Evolutionary conservation across 371 early-diverging fungal genomes (phyloP), one percentile per base, ranked within the genome.

Genomic region (Cladochytrium tenue): DNA sequence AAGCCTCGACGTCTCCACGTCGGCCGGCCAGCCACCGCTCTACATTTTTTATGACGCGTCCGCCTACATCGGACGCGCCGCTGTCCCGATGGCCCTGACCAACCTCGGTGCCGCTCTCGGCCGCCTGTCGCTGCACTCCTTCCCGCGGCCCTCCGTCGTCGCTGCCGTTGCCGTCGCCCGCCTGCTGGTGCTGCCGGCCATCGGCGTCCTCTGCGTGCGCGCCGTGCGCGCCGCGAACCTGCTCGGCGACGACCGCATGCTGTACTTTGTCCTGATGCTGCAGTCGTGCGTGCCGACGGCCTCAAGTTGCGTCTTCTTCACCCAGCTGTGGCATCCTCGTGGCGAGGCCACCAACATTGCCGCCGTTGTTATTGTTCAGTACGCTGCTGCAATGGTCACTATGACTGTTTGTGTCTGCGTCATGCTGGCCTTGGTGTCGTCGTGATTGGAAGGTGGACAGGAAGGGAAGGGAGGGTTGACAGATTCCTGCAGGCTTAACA

Each of bases 101-200:
- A 81, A 83, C 43, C 66, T 86, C 1, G 88, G 88, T 0, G 80
- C 83, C 0, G 82, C 85, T 2, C 70, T 87, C 34, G 82, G 84
- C n/a, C 67, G 77, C 0, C 71, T 84, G 2, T 67, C 72, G n/a
- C 58, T 79, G 17, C 5, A 7, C 13, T 13, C 43, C 13, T 20
- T 43, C 43, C 13, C 13, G 13, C 7, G 20, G 43, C 43, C 43
- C 13, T 43, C 43, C 3, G 63, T 79, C 15, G 62, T 77, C 62
- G 73, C 67, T 10, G 67, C 76, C 5, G 34, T 79, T 17, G 75
- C 80, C 1, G 3, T 78, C 3, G 62, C 60, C 13, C 79, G 82
- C 34, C 60, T 84, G 33, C 56, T 83, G 5, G 52, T 82, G 7
- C 63, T 79, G 20, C 85, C 85, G 0, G 56, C 72, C 1, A 60